Percentiles rank a stretch among this genome's conserved stretches.
phyloP scores from a whole-genome alignment of 192 early-diverging fungal species.

The Podochytrium sp. region DNA sequence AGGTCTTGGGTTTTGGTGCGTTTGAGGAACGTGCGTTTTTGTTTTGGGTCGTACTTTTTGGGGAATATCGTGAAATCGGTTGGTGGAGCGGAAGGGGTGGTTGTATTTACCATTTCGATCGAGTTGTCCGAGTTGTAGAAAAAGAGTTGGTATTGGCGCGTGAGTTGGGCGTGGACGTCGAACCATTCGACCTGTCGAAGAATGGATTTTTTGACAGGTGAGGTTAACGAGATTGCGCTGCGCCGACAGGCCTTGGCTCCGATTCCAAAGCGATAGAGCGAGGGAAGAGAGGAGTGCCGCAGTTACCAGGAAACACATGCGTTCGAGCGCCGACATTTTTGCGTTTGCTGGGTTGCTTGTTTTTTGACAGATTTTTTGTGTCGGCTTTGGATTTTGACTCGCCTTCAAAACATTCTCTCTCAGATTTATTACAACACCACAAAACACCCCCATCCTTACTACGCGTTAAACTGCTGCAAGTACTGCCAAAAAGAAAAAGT shows the following conservation, averaged over 20 bases:
- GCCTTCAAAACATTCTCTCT: too few relatives aligned
- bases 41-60: slow-evolving; percentile 60
- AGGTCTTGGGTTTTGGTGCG: slow-evolving; percentile 44
- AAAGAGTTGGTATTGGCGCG: slow-evolving; percentile 60
- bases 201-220: slow-evolving; percentile 1
- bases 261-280: background rate
- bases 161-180: slow-evolving; percentile 57
- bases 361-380: too few relatives aligned
- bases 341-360: too few relatives aligned
- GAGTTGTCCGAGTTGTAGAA: slow-evolving; percentile 56
- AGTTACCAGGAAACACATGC: slow-evolving; percentile 30
- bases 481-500: background rate
- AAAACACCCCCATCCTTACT: background rate
- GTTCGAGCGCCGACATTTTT: slow-evolving; percentile 27
- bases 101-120: slow-evolving; percentile 66
- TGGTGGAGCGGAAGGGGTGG: background rate
- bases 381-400: too few relatives aligned
- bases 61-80: background rate
- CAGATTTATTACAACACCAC: too few relatives aligned
- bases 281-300: background rate
- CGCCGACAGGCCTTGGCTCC: background rate
- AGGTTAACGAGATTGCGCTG: too few relatives aligned
- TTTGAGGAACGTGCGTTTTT: slow-evolving; percentile 58
- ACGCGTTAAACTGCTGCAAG: slow-evolving; percentile 1
- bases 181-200: slow-evolving; percentile 52